Evolutionary conservation across 352 stramenopile genomes (phyloP).

Genomic region (Pythium sp.): DNA sequence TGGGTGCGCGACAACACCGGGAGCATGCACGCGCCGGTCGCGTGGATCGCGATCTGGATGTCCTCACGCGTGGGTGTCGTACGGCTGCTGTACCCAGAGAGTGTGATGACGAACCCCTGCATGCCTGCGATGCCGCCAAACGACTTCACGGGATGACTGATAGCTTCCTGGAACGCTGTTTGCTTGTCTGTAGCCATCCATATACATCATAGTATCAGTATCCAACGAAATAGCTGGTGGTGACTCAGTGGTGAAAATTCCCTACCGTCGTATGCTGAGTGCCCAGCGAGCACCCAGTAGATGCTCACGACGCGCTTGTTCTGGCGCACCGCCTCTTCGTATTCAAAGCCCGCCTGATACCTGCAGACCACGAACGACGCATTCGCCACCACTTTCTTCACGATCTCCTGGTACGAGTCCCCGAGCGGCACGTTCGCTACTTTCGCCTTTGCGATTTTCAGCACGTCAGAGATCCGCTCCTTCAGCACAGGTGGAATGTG

Average conservation of each 20-base stretch:
- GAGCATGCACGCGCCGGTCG: conserved; percentile 80
- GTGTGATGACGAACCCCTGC: conserved; percentile 77
- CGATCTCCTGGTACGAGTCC: conserved; percentile 72
- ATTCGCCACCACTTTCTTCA: conserved; percentile 74
- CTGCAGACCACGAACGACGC: conserved; percentile 80
- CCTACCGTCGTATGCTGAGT: conserved; percentile 32
- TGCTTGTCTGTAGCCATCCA: conserved; percentile 15
- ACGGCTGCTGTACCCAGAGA: conserved; percentile 79
- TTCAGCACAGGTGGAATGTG: conserved; percentile 68
- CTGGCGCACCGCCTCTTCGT: conserved; percentile 68
- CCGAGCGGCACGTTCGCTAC: conserved; percentile 74
- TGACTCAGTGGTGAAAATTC: background rate
- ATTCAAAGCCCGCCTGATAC: conserved; percentile 79
- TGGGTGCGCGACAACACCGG: conserved; percentile 78
- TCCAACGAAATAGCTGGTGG: background rate
- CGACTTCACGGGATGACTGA: conserved; percentile 55
- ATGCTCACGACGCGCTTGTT: conserved; percentile 75
- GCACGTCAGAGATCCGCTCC: conserved; percentile 57
- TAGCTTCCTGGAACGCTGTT: conserved; percentile 38
- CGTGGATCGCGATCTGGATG: conserved; percentile 80
- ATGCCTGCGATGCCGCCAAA: conserved; percentile 76
- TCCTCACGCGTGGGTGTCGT: conserved; percentile 77
- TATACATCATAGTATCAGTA: background rate
- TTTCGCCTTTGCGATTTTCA: conserved; percentile 72
- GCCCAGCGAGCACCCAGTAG: conserved; percentile 72